Evolutionary conservation across 139 green algal genomes (phyloP).

Genomic region (Ettlia oleoabundans): DNA sequence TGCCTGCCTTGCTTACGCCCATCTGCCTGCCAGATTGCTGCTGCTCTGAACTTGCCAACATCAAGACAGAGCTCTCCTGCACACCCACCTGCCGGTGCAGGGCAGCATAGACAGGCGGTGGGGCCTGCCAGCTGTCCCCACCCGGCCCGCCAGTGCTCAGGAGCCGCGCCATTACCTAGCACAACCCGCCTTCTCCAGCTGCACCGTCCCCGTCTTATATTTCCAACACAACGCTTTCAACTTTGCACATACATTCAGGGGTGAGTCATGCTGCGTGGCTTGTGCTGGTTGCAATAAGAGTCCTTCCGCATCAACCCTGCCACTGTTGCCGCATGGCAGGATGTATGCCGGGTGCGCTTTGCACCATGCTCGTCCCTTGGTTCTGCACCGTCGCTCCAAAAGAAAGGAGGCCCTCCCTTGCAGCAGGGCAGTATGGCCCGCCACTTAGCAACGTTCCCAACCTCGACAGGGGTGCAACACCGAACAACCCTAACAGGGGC

Average conservation of each 20-base stretch:
- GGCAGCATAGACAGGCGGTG: background rate
- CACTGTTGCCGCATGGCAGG: no score
- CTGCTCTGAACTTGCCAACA: background rate
- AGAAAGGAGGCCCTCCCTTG: no score
- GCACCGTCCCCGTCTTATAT: background rate
- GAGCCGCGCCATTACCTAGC: background rate
- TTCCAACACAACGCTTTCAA: constrained; percentile 2
- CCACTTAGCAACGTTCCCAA: no score
- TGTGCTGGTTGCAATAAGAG: no score
- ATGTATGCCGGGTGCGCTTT: no score
- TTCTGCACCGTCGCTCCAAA: no score
- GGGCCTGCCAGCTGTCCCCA: background rate
- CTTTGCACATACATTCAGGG: background rate
- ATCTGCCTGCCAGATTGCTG: background rate
- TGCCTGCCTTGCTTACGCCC: background rate
- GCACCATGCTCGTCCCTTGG: no score
- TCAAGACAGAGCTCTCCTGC: background rate
- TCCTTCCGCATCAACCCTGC: no score
- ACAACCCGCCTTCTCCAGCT: background rate
- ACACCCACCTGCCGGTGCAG: background rate
- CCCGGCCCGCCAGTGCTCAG: background rate
- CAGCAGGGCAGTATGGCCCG: no score
- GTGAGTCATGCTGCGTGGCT: background rate
- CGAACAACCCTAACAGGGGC: no score
- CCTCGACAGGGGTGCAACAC: no score